Conservation (phyloP, 345 rosid species). For the Raphanus raphanistrum region DNA sequence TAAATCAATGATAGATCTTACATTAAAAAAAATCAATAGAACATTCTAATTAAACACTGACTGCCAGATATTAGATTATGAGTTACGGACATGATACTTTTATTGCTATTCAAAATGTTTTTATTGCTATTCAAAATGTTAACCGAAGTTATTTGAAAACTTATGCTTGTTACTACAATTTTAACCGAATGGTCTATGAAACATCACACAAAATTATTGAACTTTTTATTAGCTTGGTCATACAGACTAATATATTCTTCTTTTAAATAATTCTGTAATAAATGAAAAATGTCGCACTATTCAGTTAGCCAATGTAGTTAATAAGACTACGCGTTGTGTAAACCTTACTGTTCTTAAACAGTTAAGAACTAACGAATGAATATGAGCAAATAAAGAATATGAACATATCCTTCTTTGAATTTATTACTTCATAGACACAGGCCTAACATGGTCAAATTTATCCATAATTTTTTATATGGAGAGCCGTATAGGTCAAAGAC, state of each 20-base stretch:
- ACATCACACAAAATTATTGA: not conserved
- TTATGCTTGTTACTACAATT: not conserved
- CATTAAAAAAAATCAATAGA: not conserved
- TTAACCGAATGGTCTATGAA: not conserved
- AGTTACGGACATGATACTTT: not conserved
- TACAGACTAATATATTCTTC: not conserved
- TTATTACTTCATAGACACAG: not conserved
- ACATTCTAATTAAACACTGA: not conserved
- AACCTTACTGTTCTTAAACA: slow-evolving; percentile 29
- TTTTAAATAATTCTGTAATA: not conserved
- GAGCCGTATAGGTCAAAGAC: too few relatives aligned
- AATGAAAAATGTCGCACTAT: not conserved
- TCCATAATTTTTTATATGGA: too few relatives aligned
- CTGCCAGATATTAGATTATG: not conserved
- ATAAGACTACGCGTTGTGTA: not conserved
- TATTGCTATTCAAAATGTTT: not conserved
- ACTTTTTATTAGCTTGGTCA: not conserved
- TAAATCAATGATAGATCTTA: not conserved
- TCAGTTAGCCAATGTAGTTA: not conserved
- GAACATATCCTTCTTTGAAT: not conserved
- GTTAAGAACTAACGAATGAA: slow-evolving; percentile 26
- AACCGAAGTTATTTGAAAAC: not conserved
- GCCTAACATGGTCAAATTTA: not conserved
- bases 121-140: not conserved
- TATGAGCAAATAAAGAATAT: slow-evolving; percentile 6